These are phyloP conservation scores for Hypoxylon sp. DNA, from an alignment of 2,329 filamentous ascomycete genomes.

Conservation along the genomic window DNA sequence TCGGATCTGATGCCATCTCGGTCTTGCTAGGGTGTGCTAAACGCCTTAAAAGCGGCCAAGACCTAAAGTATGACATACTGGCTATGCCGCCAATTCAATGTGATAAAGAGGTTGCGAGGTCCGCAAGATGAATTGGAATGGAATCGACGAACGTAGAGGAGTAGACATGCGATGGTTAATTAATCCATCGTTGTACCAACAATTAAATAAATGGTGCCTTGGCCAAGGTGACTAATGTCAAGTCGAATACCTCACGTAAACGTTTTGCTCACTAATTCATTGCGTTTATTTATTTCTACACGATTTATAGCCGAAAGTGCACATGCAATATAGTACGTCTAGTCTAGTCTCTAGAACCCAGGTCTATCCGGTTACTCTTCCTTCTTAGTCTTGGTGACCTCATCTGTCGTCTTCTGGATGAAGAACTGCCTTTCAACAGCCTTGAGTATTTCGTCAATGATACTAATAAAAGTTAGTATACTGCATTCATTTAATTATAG, in stretches of 20 bases:
- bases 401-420: slow-evolving; percentile 63
- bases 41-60: background rate
- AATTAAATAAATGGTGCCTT: slow-evolving; percentile 32
- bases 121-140: slow-evolving; percentile 2
- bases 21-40: slow-evolving; percentile 5
- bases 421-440: slow-evolving; percentile 79
- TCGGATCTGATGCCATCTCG: slow-evolving; percentile 8
- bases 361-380: slow-evolving; percentile 53
- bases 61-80: slow-evolving; percentile 3
- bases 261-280: slow-evolving; percentile 14
- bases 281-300: slow-evolving; percentile 13
- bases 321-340: slow-evolving; percentile 51
- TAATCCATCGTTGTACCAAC: slow-evolving; percentile 48
- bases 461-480: slow-evolving; percentile 60
- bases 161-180: slow-evolving; percentile 37
- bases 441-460: slow-evolving; percentile 90
- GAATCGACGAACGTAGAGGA: slow-evolving; percentile 30
- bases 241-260: slow-evolving; percentile 20
- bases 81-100: slow-evolving; percentile 5
- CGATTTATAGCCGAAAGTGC: slow-evolving; percentile 12
- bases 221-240: slow-evolving; percentile 26
- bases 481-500: background rate
- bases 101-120: background rate
- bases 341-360: slow-evolving; percentile 57
- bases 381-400: slow-evolving; percentile 66